phyloP scores from a whole-genome alignment of 805 yeast species.

The Candida yuanshanica region DNA sequence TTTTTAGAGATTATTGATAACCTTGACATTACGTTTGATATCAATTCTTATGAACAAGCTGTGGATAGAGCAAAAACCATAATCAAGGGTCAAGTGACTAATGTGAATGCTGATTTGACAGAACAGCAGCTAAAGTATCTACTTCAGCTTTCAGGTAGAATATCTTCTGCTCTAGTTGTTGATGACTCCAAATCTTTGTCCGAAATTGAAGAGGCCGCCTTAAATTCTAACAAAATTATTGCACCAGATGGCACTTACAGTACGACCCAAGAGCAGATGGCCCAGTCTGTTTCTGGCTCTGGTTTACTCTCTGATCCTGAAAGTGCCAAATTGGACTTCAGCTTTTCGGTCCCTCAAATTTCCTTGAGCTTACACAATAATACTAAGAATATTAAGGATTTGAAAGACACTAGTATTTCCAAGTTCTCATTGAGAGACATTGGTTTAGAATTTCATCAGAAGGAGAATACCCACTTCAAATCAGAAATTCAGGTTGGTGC shows the following conservation, averaged over 20 bases:
- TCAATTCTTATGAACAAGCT: slow-evolving; percentile 46
- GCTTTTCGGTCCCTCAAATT: slow-evolving; percentile 56
- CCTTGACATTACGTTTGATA: slow-evolving; percentile 54
- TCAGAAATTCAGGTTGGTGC: slow-evolving; percentile 64
- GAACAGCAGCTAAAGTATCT: slow-evolving; percentile 66
- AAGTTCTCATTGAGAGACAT: slow-evolving; percentile 55
- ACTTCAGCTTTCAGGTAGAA: slow-evolving; percentile 45
- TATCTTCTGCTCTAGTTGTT: slow-evolving; percentile 48
- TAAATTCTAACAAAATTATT: slow-evolving; percentile 50
- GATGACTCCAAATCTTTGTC: slow-evolving; percentile 38
- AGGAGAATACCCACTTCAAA: slow-evolving; percentile 46
- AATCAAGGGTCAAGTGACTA: slow-evolving; percentile 54
- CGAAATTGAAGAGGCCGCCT: slow-evolving; percentile 60
- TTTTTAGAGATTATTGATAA: slow-evolving; percentile 58
- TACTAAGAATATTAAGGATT: slow-evolving; percentile 32
- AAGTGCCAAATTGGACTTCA: slow-evolving; percentile 36
- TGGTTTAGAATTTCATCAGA: slow-evolving; percentile 44
- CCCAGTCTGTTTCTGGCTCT: slow-evolving; percentile 20
- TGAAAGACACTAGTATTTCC: slow-evolving; percentile 44
- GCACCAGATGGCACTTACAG: slow-evolving; percentile 28
- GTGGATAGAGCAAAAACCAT: slow-evolving; percentile 40
- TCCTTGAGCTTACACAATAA: slow-evolving; percentile 56
- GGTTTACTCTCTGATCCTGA: slow-evolving; percentile 13
- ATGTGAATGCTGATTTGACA: slow-evolving; percentile 58
- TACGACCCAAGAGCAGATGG: slow-evolving; percentile 7